Conservation (phyloP, 805 yeast species). For the Pichia californica region DNA sequence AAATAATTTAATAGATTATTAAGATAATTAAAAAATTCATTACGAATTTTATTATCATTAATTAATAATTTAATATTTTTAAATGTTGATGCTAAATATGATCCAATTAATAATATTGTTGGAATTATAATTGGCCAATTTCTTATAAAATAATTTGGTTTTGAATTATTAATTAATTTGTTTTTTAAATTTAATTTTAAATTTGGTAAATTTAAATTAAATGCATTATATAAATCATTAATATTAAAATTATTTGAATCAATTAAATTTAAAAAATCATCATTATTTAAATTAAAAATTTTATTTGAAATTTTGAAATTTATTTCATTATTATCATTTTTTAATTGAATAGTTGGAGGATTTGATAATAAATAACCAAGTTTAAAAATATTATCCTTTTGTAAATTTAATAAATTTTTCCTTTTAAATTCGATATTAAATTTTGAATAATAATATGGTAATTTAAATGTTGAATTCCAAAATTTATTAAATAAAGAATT, state of each 20-base stretch:
- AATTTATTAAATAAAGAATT: slow-evolving; percentile 17
- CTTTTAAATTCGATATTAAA: slow-evolving; percentile 25
- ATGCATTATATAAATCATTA: slow-evolving; percentile 2
- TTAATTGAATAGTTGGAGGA: slow-evolving; percentile 24
- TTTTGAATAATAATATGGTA: slow-evolving; percentile 31
- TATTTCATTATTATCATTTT: background rate
- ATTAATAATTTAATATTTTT: slow-evolving; percentile 43
- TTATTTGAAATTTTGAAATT: too few species aligned
- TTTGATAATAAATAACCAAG: slow-evolving; percentile 33
- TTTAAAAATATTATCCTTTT: slow-evolving; percentile 27
- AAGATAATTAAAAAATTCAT: slow-evolving; percentile 27
- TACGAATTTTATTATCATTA: slow-evolving; percentile 46
- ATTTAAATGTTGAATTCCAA: slow-evolving; percentile 27
- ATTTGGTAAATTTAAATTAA: background rate
- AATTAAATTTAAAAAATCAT: background rate
- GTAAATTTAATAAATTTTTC: slow-evolving; percentile 16
- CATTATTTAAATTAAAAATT: slow-evolving; percentile 1
- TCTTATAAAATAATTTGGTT: slow-evolving; percentile 12
- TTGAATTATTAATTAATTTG: background rate
- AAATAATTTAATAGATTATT: slow-evolving; percentile 54
- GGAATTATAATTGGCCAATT: slow-evolving; percentile 11
- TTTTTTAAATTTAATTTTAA: background rate
- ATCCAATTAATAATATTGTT: slow-evolving; percentile 19
- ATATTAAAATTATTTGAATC: background rate
- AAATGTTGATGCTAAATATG: slow-evolving; percentile 36